These are phyloP conservation scores for Metschnikowia cubensis DNA, from an alignment of 805 yeast species.

Conservation along the genomic window DNA sequence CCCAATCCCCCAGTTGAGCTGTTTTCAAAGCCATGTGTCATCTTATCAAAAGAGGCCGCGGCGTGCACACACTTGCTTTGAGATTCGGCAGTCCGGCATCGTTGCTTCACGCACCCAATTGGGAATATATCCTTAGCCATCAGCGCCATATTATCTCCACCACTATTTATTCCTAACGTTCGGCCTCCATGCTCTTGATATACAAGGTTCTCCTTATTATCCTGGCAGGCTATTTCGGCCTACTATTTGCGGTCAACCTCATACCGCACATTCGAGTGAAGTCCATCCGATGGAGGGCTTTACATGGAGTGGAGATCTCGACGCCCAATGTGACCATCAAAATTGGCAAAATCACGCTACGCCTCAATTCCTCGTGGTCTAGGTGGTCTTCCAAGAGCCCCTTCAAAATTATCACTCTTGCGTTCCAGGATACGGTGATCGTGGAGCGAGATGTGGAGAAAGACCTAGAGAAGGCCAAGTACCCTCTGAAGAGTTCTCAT, in stretches of 20 bases:
- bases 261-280: conserved; percentile 15
- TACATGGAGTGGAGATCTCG: conserved; percentile 11
- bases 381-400: conserved; percentile 7
- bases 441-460: conserved; percentile 1
- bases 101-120: not conserved
- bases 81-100: conserved; percentile 1
- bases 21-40: not conserved
- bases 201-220: not conserved
- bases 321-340: conserved; percentile 7
- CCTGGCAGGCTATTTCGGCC: conserved; percentile 3
- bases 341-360: conserved; percentile 6
- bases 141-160: not conserved
- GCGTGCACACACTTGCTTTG: not conserved
- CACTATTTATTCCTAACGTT: not conserved
- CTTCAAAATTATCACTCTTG: conserved; percentile 12
- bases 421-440: conserved; percentile 9
- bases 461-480: not conserved
- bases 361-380: conserved; percentile 9
- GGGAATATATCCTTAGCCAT: not conserved
- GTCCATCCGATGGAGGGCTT: conserved; percentile 17
- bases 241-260: conserved; percentile 10
- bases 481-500: not conserved
- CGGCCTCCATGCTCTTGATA: not conserved
- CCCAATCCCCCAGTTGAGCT: no score
- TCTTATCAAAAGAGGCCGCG: not conserved